Evolutionary conservation across 2,329 filamentous ascomycete genomes (phyloP), one percentile per base, ranked within the genome.

Genomic region (Daldinia eschscholtzii): DNA sequence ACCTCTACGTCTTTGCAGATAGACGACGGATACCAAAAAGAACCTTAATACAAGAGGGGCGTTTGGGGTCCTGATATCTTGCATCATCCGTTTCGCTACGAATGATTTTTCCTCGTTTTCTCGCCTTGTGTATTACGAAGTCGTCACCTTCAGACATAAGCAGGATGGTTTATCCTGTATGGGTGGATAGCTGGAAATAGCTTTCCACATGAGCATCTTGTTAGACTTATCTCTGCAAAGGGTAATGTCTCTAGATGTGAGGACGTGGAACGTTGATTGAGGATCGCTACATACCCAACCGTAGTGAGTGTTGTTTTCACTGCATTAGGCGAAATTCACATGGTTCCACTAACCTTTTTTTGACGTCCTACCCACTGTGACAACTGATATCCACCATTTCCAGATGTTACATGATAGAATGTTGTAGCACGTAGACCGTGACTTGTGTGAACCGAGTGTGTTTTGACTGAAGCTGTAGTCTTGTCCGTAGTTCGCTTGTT

Each of bases 61-160:
- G 91, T 92, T 89, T 87, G 86, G 88, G 86, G 85, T 90, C 91
- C 91, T 91, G 91, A 93, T 93, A 92, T 92, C 90, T 92, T 88
- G 89, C 90, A 91, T 89, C 84, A 86, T 83, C 83, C 83, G 77
- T 79, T 80, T 80, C 46, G 74, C 72, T 74, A 76, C 79, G 77
- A 79, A 81, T 82, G 79, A 79, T 81, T 84, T 81, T 80, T 83
- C 82, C 74, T 76, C 50, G 23, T 68, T 61, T 84, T 83, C 82
- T 78, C 76, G 75, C 80, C 74, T 77, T 81, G 82, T 83, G 80
- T 82, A 81, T 79, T 77, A 82, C 68, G 68, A 79, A 81, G 80
- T 82, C 79, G 79, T 80, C 78, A 79, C 79, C 72, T 71, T 78
- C 74, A 78, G 73, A 77, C 75, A 79, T 74, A 63, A 69, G 70